These are phyloP conservation scores for Oenanthe sinensis DNA, from an alignment of 129 eudicot species.

Conservation along the genomic window DNA sequence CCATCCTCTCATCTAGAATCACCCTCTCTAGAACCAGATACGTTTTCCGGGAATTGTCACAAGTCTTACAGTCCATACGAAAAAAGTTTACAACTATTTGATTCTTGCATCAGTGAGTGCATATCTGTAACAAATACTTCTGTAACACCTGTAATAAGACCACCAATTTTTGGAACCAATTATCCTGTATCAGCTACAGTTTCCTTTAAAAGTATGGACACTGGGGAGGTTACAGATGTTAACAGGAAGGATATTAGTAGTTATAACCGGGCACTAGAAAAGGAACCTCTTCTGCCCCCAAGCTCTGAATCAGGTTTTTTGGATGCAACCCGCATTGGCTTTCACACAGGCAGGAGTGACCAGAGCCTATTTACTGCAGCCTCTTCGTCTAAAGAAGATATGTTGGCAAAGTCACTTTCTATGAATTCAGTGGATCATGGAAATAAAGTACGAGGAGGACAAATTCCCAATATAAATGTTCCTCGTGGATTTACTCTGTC, in stretches of 20 bases:
- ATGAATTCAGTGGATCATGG: slow-evolving; percentile 13
- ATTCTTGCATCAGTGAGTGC: slow-evolving; percentile 20
- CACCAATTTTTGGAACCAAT: slow-evolving; percentile 14
- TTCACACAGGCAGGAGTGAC: slow-evolving; percentile 12
- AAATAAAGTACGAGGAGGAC: slow-evolving; percentile 24
- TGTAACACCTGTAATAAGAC: slow-evolving; percentile 18
- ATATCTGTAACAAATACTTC: slow-evolving; percentile 26
- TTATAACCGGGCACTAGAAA: background rate
- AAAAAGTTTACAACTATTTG: slow-evolving; percentile 24
- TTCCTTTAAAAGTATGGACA: slow-evolving; percentile 16
- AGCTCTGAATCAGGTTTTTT: slow-evolving; percentile 9
- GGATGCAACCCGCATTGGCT: slow-evolving; percentile 13
- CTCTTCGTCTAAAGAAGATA: slow-evolving; percentile 19
- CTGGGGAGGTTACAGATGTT: slow-evolving; percentile 5
- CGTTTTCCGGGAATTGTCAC: slow-evolving; percentile 17
- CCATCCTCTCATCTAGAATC: slow-evolving; percentile 13
- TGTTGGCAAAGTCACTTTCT: slow-evolving; percentile 8
- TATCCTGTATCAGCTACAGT: slow-evolving; percentile 2
- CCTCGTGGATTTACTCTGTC: slow-evolving; percentile 19
- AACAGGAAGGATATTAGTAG: slow-evolving; percentile 6
- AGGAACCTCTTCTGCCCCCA: slow-evolving; percentile 8
- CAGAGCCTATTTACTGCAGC: slow-evolving; percentile 9
- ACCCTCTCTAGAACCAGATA: slow-evolving; percentile 17
- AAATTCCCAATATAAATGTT: slow-evolving; percentile 23
- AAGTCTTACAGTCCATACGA: slow-evolving; percentile 25